Conservation (phyloP, 2,329 filamentous ascomycete genomes). For the Calonectria pseudoturangicola region DNA sequence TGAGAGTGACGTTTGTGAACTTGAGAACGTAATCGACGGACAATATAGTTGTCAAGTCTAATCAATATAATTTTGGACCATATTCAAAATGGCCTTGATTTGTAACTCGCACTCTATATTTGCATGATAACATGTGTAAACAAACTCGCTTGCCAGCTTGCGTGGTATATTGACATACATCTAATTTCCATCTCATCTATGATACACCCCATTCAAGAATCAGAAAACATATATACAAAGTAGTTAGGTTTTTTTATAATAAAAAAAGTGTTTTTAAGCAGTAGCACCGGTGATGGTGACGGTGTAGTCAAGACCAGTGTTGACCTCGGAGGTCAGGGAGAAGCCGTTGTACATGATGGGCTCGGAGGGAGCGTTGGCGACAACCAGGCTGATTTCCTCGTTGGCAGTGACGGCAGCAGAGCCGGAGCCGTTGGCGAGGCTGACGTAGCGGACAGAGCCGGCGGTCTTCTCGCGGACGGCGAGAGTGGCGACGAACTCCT, state of each 20-base stretch:
- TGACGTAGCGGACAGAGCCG: constrained; percentile 59
- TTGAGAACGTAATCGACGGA: no score
- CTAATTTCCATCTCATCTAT: constrained; percentile 8
- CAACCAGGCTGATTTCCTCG: constrained; percentile 66
- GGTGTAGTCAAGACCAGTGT: constrained; percentile 62
- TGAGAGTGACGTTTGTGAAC: no score
- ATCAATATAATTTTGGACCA: no score
- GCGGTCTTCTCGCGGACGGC: constrained; percentile 58
- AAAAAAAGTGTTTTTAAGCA: constrained; percentile 8
- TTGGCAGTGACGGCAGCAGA: constrained; percentile 58
- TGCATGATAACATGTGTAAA: not conserved
- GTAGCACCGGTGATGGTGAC: constrained; percentile 59
- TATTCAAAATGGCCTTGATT: no score
- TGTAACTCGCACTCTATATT: not conserved
- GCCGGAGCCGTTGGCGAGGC: constrained; percentile 59
- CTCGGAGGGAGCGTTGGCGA: constrained; percentile 68
- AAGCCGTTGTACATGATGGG: constrained; percentile 67
- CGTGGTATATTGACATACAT: not conserved
- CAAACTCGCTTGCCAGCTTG: not conserved
- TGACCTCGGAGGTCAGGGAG: constrained; percentile 59
- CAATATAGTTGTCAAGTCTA: no score
- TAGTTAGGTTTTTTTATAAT: no score
- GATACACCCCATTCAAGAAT: constrained; percentile 6
- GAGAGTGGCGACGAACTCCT: constrained; percentile 64
- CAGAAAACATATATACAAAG: constrained; percentile 3